Percentiles rank a stretch among this genome's conserved stretches.
These are phyloP conservation scores for Claviceps digitariae DNA, from an alignment of 2,329 filamentous ascomycete genomes.

Conservation along the genomic window DNA sequence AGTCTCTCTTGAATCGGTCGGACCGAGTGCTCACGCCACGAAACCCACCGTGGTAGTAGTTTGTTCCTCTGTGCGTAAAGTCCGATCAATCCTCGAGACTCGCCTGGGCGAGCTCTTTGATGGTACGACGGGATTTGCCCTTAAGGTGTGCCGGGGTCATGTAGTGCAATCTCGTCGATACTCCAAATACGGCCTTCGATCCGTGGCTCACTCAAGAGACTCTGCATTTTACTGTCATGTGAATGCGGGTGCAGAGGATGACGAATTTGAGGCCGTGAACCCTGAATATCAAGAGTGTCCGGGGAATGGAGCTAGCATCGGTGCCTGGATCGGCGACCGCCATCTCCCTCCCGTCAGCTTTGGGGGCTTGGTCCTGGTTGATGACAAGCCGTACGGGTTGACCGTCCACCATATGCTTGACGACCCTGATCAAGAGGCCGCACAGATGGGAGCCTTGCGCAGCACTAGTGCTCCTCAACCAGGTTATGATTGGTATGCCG, in stretches of 20 bases:
- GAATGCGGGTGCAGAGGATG: constrained; percentile 26
- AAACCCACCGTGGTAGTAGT: constrained; percentile 64
- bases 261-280: constrained; percentile 41
- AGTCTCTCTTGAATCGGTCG: constrained; percentile 63
- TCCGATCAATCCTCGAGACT: constrained; percentile 57
- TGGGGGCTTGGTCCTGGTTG: constrained; percentile 74
- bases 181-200: constrained; percentile 15
- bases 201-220: constrained; percentile 15
- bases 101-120: constrained; percentile 55
- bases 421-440: constrained; percentile 39
- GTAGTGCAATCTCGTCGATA: constrained; percentile 46
- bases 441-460: constrained; percentile 13
- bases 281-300: constrained; percentile 67
- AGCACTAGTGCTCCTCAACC: constrained; percentile 24
- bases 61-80: constrained; percentile 60
- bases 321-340: constrained; percentile 71
- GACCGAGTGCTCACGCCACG: constrained; percentile 50
- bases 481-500: constrained; percentile 28
- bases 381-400: constrained; percentile 80
- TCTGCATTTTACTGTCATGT: constrained; percentile 7
- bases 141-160: constrained; percentile 61
- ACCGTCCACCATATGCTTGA: constrained; percentile 96
- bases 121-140: constrained; percentile 42
- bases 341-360: constrained; percentile 86
- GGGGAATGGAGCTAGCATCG: constrained; percentile 80